These are phyloP conservation scores for Chlamydomonas sphaeroides DNA, from an alignment of 139 green algal species.

Conservation along the genomic window DNA sequence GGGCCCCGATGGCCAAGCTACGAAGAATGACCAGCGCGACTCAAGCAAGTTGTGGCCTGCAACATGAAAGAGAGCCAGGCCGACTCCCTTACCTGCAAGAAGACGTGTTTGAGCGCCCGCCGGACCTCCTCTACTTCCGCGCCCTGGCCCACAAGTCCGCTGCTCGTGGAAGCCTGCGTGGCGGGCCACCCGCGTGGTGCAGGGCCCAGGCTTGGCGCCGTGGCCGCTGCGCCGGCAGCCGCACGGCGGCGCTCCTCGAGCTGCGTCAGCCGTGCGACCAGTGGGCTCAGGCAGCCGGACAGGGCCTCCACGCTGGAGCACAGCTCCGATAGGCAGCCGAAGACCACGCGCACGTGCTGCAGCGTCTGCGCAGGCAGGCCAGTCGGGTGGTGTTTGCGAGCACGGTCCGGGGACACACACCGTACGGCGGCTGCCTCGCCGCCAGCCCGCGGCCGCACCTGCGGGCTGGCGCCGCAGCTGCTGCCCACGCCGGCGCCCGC, in stretches of 20 bases:
- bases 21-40: too few species aligned
- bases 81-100: too few species aligned
- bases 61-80: too few species aligned
- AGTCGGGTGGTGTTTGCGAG: too few species aligned
- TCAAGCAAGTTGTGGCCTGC: too few species aligned
- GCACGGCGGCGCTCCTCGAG: neutral
- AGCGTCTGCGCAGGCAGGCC: conserved; percentile 14
- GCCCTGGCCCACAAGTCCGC: neutral
- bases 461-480: neutral
- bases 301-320: conserved; percentile 19
- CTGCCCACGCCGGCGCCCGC: neutral
- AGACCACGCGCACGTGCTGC: conserved; percentile 22
- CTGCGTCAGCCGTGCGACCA: neutral
- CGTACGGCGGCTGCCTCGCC: too few species aligned
- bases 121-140: neutral
- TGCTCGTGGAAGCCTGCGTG: neutral
- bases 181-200: too few species aligned
- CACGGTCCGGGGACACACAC: too few species aligned
- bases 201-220: neutral
- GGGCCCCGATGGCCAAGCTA: too few species aligned
- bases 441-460: too few species aligned
- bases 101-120: neutral
- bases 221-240: neutral
- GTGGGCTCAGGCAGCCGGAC: neutral
- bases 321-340: conserved; percentile 35